Evolutionary conservation across 2,329 filamentous ascomycete species (phyloP).

Genomic region (Metarhizium humberi): DNA sequence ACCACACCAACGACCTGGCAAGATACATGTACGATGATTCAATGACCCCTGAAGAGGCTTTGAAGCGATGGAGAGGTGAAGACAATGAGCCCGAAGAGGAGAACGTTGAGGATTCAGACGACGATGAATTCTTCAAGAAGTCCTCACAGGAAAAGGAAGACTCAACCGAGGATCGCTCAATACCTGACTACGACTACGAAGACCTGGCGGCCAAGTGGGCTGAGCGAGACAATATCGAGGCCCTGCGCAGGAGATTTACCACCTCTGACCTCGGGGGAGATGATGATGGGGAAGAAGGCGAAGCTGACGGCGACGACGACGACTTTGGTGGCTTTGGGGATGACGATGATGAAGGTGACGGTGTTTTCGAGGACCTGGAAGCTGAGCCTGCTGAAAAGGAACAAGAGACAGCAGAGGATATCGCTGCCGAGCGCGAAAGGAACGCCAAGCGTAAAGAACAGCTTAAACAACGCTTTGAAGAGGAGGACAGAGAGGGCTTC

Average conservation of each 20-base stretch:
- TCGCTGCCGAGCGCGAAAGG: slow-evolving; percentile 83
- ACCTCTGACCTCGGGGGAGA: slow-evolving; percentile 45
- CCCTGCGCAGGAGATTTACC: slow-evolving; percentile 66
- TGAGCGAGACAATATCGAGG: slow-evolving; percentile 65
- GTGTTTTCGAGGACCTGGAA: slow-evolving; percentile 79
- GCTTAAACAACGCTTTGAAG: slow-evolving; percentile 86
- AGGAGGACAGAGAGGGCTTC: slow-evolving; percentile 95
- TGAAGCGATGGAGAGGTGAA: slow-evolving; percentile 72
- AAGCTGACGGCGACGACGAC: slow-evolving; percentile 39
- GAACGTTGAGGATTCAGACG: slow-evolving; percentile 39
- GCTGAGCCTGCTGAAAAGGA: slow-evolving; percentile 29
- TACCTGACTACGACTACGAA: slow-evolving; percentile 73
- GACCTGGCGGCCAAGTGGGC: slow-evolving; percentile 81
- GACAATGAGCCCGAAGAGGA: slow-evolving; percentile 45
- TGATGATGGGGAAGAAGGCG: slow-evolving; percentile 17
- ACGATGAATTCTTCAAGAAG: slow-evolving; percentile 53
- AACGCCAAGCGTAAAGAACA: slow-evolving; percentile 93
- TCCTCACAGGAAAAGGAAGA: slow-evolving; percentile 54
- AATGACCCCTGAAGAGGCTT: slow-evolving; percentile 63
- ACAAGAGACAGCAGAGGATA: slow-evolving; percentile 33
- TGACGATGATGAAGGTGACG: slow-evolving; percentile 66
- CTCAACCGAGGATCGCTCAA: slow-evolving; percentile 66
- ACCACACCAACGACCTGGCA: slow-evolving; percentile 72
- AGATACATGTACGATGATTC: slow-evolving; percentile 82
- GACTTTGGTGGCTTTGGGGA: slow-evolving; percentile 47